These are phyloP conservation scores for Bruguiera parviflora DNA, from an alignment of 345 rosid species.

Conservation along the genomic window DNA sequence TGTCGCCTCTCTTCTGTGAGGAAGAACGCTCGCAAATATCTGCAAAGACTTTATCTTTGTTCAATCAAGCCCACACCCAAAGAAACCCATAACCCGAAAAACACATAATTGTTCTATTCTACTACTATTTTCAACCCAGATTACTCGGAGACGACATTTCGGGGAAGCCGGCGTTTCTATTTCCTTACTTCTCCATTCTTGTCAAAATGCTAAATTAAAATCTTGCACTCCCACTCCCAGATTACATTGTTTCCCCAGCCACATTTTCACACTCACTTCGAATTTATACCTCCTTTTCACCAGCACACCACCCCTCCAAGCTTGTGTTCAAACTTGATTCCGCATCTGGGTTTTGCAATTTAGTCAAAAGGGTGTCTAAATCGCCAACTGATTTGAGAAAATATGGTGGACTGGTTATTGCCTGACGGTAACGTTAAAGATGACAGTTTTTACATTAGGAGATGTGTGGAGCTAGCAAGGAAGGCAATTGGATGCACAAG, in stretches of 20 bases:
- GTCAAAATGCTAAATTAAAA: too few species aligned
- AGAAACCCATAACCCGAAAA: too few species aligned
- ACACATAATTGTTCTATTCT: too few species aligned
- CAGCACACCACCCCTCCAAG: not conserved
- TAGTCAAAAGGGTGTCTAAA: conserved; percentile 21
- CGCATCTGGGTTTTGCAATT: conserved; percentile 21
- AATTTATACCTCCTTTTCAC: conserved; percentile 1
- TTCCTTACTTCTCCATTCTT: too few species aligned
- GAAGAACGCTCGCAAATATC: too few species aligned
- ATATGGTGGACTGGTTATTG: not conserved
- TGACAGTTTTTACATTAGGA: conserved; percentile 71
- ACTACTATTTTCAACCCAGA: too few species aligned
- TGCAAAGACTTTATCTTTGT: too few species aligned
- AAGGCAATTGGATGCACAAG: conserved; percentile 75
- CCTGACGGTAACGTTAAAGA: conserved; percentile 1
- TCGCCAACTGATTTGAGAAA: conserved; percentile 12
- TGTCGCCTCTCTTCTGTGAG: too few species aligned
- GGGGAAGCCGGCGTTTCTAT: too few species aligned
- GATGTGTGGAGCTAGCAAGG: conserved; percentile 73
- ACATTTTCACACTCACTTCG: conserved; percentile 6
- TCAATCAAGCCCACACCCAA: too few species aligned
- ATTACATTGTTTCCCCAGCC: not conserved
- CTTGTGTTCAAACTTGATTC: not conserved
- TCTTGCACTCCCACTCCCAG: not conserved
- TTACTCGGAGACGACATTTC: too few species aligned